These are phyloP conservation scores for Rhododendron williamsianum DNA, from an alignment of 148 eudicot species.

Conservation along the genomic window DNA sequence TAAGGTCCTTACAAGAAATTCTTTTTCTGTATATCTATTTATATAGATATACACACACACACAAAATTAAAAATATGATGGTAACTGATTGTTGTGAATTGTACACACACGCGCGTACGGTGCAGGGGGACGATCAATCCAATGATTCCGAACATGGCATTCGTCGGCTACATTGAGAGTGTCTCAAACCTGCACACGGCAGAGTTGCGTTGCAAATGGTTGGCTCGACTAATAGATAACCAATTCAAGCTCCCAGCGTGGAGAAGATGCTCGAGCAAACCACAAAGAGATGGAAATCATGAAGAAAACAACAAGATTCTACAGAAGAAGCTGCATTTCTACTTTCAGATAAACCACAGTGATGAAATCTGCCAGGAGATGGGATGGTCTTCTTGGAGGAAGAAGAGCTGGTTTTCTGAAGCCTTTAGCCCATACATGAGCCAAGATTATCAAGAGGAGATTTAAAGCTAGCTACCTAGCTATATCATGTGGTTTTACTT, in stretches of 20 bases:
- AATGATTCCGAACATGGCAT: slow-evolving; percentile 89
- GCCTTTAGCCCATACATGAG: slow-evolving; percentile 86
- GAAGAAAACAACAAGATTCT: too few relatives aligned
- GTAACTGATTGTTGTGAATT: too few relatives aligned
- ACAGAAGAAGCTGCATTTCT: slow-evolving; percentile 75
- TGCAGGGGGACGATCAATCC: slow-evolving; percentile 84
- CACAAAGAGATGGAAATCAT: too few relatives aligned
- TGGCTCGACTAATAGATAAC: slow-evolving; percentile 46
- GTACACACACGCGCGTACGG: neutral
- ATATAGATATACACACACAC: too few relatives aligned
- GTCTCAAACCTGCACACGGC: slow-evolving; percentile 43
- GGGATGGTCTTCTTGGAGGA: slow-evolving; percentile 69
- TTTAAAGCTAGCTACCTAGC: too few relatives aligned
- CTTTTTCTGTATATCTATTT: too few relatives aligned
- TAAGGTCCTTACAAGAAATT: too few relatives aligned
- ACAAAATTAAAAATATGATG: too few relatives aligned
- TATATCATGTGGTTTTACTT: too few relatives aligned
- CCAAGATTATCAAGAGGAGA: slow-evolving; percentile 33
- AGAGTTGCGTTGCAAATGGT: slow-evolving; percentile 88
- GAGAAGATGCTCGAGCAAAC: too few relatives aligned
- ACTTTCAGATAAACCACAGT: slow-evolving; percentile 79
- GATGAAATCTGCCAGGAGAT: slow-evolving; percentile 86
- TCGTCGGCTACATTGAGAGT: slow-evolving; percentile 82
- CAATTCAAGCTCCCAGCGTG: slow-evolving; percentile 58
- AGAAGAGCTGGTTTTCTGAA: slow-evolving; percentile 76